These are phyloP conservation scores for Penicillium sp. DNA, from an alignment of 2,329 filamentous ascomycete species.

Conservation along the genomic window DNA sequence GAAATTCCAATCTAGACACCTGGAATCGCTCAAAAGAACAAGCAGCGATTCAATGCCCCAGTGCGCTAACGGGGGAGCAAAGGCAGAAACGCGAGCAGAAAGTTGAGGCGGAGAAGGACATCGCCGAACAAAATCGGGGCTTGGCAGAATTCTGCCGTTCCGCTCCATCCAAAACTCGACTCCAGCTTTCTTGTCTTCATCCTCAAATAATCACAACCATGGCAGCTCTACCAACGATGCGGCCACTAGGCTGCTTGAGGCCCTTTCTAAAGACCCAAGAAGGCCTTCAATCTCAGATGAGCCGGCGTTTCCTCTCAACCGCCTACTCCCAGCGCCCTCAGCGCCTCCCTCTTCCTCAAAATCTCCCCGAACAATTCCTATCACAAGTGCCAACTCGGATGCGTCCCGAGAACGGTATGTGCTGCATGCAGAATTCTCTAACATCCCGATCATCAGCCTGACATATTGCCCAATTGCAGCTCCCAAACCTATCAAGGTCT, in stretches of 20 bases:
- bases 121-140: conserved; percentile 29
- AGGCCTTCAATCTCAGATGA: conserved; percentile 53
- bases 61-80: background rate
- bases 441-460: background rate
- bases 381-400: conserved; percentile 45
- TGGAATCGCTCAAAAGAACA: background rate
- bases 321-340: conserved; percentile 47
- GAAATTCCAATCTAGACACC: background rate
- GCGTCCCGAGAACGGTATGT: conserved; percentile 41
- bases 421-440: background rate
- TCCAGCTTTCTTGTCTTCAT: conserved; percentile 20
- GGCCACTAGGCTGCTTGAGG: conserved; percentile 73
- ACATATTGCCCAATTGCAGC: conserved; percentile 25
- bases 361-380: conserved; percentile 45
- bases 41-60: background rate
- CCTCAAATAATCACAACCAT: conserved; percentile 53
- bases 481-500: conserved; percentile 55
- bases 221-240: conserved; percentile 59
- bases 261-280: conserved; percentile 57
- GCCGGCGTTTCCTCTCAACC: conserved; percentile 54
- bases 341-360: conserved; percentile 42
- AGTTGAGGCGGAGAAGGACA: conserved; percentile 24
- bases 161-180: conserved; percentile 33
- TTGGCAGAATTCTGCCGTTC: conserved; percentile 43
- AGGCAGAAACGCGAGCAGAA: conserved; percentile 10